phyloP scores from a whole-genome alignment of 805 yeast genomes.

The Wickerhamiella kurtzmanii region DNA sequence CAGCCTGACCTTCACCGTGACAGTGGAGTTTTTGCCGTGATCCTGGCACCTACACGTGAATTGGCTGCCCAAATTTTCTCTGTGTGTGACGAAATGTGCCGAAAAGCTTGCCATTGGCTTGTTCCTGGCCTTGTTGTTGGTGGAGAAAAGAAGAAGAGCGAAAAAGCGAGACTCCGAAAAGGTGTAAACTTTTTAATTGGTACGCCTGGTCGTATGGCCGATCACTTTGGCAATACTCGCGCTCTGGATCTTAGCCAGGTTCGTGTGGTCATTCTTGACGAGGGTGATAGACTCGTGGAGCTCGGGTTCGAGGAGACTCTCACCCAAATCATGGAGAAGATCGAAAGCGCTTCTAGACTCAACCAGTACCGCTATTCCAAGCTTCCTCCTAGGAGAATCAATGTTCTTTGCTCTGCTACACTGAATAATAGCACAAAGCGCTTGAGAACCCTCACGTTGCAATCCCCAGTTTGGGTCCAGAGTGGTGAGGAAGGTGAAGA shows the following conservation, averaged over 20 bases:
- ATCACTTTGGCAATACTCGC: conserved; percentile 82
- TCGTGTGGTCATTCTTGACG: conserved; percentile 84
- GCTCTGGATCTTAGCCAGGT: conserved; percentile 59
- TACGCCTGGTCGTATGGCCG: conserved; percentile 92
- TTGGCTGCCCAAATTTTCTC: conserved; percentile 79
- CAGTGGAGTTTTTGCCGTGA: conserved; percentile 78
- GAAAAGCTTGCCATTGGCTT: conserved; percentile 61
- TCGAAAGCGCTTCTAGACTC: conserved; percentile 36
- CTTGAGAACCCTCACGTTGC: conserved; percentile 63
- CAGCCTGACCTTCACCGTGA: conserved; percentile 39
- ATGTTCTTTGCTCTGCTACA: conserved; percentile 88
- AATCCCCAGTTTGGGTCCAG: conserved; percentile 59
- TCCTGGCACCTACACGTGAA: conserved; percentile 90
- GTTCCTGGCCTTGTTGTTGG: conserved; percentile 97
- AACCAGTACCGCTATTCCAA: conserved; percentile 10
- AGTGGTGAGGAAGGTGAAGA: conserved; percentile 23
- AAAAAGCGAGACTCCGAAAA: conserved; percentile 87
- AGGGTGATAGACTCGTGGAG: conserved; percentile 93
- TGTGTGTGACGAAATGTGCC: conserved; percentile 58
- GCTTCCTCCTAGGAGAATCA: conserved; percentile 59
- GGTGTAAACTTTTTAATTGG: conserved; percentile 95
- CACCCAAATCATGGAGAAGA: conserved; percentile 50
- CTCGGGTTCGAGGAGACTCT: conserved; percentile 93
- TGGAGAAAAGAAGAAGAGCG: conserved; percentile 95
- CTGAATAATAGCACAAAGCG: conserved; percentile 67